Evolutionary conservation across 192 early-diverging fungal genomes (phyloP).

Genomic region (Coemansia sp.): DNA sequence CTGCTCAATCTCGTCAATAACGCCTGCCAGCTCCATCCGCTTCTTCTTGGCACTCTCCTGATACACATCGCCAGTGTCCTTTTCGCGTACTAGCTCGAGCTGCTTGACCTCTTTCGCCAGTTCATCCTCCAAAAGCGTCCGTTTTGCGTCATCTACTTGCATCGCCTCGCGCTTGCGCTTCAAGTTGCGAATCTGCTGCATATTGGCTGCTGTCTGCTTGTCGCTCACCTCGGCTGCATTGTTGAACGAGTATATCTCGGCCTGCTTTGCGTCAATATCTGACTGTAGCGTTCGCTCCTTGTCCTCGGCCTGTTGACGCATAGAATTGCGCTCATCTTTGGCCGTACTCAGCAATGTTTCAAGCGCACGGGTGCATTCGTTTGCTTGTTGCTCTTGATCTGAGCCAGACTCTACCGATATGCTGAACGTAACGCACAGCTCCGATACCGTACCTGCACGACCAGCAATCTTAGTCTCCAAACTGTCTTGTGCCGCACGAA

Average conservation of each 20-base stretch:
- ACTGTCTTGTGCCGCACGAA: constrained; percentile 34
- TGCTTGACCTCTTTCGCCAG: constrained; percentile 32
- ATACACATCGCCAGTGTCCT: constrained; percentile 16
- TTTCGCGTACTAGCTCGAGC: constrained; percentile 20
- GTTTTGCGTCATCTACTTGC: constrained; percentile 13
- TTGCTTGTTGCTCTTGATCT: constrained; percentile 22
- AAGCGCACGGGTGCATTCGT: constrained; percentile 16
- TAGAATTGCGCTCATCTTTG: constrained; percentile 44
- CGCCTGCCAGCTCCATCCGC: constrained; percentile 40
- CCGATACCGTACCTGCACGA: constrained; percentile 21
- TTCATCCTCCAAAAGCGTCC: constrained; percentile 15
- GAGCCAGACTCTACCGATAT: constrained; percentile 3
- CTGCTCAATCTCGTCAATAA: constrained; percentile 48
- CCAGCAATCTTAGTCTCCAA: constrained; percentile 30
- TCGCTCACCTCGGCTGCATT: constrained; percentile 23
- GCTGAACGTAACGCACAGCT: constrained; percentile 12
- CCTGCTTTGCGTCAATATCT: constrained; percentile 32
- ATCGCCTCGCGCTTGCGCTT: constrained; percentile 27
- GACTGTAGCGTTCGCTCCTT: constrained; percentile 27
- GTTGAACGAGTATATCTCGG: constrained; percentile 29
- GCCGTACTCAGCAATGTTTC: constrained; percentile 51
- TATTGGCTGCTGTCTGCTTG: constrained; percentile 18
- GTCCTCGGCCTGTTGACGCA: constrained; percentile 14
- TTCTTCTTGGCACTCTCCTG: constrained; percentile 35
- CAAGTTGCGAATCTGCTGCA: constrained; percentile 19